Conservation (phyloP, 164 flowering plant genomes). For the Sextonia rubra region DNA sequence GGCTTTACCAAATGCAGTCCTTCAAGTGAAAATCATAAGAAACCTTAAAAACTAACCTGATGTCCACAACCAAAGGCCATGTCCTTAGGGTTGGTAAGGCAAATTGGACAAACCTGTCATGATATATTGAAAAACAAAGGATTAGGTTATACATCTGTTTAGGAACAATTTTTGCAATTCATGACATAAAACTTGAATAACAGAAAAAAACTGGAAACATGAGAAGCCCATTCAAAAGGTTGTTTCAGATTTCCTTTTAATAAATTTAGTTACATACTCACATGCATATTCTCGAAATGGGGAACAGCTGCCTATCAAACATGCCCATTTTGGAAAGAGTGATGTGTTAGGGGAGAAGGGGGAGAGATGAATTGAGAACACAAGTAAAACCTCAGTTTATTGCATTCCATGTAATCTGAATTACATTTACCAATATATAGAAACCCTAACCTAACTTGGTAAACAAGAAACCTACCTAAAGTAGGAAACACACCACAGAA, state of each 20-base stretch:
- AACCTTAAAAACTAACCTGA: conserved; percentile 32
- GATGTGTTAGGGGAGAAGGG: too few relatives aligned
- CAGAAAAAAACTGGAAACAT: neutral
- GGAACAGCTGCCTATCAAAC: too few relatives aligned
- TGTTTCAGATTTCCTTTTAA: neutral
- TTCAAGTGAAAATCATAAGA: neutral
- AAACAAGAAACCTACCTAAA: too few relatives aligned
- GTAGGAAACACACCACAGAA: too few relatives aligned
- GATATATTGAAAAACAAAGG: neutral
- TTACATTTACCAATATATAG: too few relatives aligned
- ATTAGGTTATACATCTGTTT: neutral
- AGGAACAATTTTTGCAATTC: neutral
- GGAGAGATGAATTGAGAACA: too few relatives aligned
- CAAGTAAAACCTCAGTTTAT: too few relatives aligned
- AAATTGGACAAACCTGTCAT: conserved; percentile 61
- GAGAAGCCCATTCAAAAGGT: neutral
- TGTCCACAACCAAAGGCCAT: conserved; percentile 71
- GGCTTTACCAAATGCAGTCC: neutral
- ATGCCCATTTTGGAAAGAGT: too few relatives aligned
- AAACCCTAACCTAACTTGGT: too few relatives aligned
- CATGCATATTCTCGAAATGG: too few relatives aligned
- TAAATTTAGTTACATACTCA: too few relatives aligned
- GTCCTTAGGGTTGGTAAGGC: conserved; percentile 41
- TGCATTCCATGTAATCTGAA: too few relatives aligned
- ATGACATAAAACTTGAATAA: neutral